These are phyloP conservation scores for Durotheca rogersii DNA, from an alignment of 495 filamentous ascomycete species.

Conservation along the genomic window DNA sequence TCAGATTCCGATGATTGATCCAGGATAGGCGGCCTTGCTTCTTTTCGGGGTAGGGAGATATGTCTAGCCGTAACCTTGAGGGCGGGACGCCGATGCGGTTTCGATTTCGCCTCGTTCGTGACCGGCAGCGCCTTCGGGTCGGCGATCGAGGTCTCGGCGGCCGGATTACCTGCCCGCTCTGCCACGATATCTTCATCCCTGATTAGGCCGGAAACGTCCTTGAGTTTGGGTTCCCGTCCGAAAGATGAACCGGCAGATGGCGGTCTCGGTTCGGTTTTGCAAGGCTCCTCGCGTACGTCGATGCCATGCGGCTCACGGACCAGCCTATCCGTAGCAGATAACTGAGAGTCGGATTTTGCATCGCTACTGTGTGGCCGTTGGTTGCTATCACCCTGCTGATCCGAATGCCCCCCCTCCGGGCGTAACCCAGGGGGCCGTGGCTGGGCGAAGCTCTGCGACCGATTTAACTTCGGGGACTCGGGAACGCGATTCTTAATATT, in stretches of 20 bases:
- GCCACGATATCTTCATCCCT: constrained; percentile 14
- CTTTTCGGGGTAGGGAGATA: constrained; percentile 34
- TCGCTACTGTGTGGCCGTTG: constrained; percentile 49
- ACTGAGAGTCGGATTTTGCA: constrained; percentile 42
- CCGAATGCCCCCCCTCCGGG: constrained; percentile 40
- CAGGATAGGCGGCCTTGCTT: constrained; percentile 24
- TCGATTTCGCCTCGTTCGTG: constrained; percentile 8
- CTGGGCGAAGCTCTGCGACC: constrained; percentile 46
- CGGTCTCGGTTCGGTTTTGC: constrained; percentile 39
- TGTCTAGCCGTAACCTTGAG: constrained; percentile 19
- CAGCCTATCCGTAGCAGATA: constrained; percentile 32
- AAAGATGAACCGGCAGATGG: constrained; percentile 43
- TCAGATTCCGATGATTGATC: constrained; percentile 50
- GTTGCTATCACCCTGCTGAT: constrained; percentile 44
- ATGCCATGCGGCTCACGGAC: constrained; percentile 34
- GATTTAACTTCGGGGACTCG: constrained; percentile 46
- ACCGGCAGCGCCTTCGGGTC: neutral
- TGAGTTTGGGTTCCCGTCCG: constrained; percentile 36
- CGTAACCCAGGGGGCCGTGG: constrained; percentile 43
- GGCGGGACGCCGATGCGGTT: constrained; percentile 15
- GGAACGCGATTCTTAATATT: constrained; percentile 47
- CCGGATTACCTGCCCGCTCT: constrained; percentile 1
- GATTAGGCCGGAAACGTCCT: constrained; percentile 8
- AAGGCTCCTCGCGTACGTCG: constrained; percentile 37
- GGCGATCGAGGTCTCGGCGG: neutral